Evolutionary conservation across 192 early-diverging fungal species (phyloP), one percentile per base, ranked within the genome.

Genomic region (Backusella circina): DNA sequence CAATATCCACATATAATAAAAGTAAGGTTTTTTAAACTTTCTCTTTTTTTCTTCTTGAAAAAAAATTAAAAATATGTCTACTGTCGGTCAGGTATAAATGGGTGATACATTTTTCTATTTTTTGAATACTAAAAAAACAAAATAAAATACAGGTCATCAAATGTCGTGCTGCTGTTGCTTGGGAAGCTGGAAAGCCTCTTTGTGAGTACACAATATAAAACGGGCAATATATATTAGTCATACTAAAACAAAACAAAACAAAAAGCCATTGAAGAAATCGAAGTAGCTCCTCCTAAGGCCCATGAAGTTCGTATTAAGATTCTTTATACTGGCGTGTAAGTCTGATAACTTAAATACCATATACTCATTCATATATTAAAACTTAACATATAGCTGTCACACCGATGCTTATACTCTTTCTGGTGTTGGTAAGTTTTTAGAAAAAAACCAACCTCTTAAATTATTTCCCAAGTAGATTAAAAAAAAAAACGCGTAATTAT

Each of bases 391-490:
- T 72, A 88, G 88, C 47, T 93, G 96, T 87, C 96, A 99, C 83
- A 98, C 97, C 15, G 98, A 99, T 80, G 91, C 90, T n/a, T 99
- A 96, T 85, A 98, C 96, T 21, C 85, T 97, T 9, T 94, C 93
- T 23, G 98, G 97, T 37, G 47, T 37, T 67, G 77, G 77, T 72
- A 73, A 73, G 51, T 28, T 68, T 30, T 26, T 9, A 26, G 39
- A 33, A 50, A 64, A 41, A 47, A 47, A 16, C n/a, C n/a, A 81
- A 89, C 54, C 89, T 82, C 80, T 79, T 50, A 54, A 38, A 37
- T 50, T 36, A 8, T 28, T 54, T 70, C 18, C 38, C 38, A 44
- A 70, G 10, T 8, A 26, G 18, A 23, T 61, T 26, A 61, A 61
- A 51, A 8, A 51, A 21, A 51, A 57, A 61, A 28, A 61, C 23